Evolutionary conservation across 139 green algal species (phyloP), one percentile per base, ranked within the genome.

Genomic region (Tetraselmis striata): DNA sequence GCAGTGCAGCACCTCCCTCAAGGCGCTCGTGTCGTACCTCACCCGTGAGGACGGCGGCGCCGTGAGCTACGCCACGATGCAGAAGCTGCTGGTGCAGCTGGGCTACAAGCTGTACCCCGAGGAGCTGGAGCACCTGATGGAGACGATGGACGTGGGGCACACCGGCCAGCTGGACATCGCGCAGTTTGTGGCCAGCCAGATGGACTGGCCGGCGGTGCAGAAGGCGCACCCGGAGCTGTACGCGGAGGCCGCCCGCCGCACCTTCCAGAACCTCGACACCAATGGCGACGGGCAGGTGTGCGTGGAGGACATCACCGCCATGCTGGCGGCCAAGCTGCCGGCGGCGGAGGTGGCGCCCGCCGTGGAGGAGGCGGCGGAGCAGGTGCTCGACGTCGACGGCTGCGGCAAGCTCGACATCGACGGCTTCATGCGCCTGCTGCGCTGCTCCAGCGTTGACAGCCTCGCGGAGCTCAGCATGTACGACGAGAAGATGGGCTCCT

Each of bases 331-430:
- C 23, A 95, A 95, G 83, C 89, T 98, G 86, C 94, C 94, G 2
- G 89, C 90, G 29, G 85, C 85, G 2, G 94, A 97, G 87, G 91
- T 97, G 67, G 81, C 93, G 29, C 85, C 85, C 75, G 93, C 93
- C 0, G 88, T 97, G 30, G 92, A 97, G 83, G 92, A 97, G 83
- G 93, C 90, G 24, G 80, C 95, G 75, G 81, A 95, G 79, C 92
- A 95, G 31, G 90, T 91, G 18, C 45, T 5, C 45, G 18, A 25
- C 45, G 5, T 5, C 45, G 45, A 5, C 5, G 45, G 45, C 18
- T 29, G 86, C 88, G 24, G 93, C 95, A 90, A 91, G 22, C 77
- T 97, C 5, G 92, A 96, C 87, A 96, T 96, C 86, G 90, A 94
- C 22, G 90, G 88, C 24, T 97, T 97, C 78, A 83, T 90, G 32